Evolutionary conservation across 2,329 filamentous ascomycete genomes (phyloP), one percentile per base, ranked within the genome.

Genomic region (Rhinocladiella similis): DNA sequence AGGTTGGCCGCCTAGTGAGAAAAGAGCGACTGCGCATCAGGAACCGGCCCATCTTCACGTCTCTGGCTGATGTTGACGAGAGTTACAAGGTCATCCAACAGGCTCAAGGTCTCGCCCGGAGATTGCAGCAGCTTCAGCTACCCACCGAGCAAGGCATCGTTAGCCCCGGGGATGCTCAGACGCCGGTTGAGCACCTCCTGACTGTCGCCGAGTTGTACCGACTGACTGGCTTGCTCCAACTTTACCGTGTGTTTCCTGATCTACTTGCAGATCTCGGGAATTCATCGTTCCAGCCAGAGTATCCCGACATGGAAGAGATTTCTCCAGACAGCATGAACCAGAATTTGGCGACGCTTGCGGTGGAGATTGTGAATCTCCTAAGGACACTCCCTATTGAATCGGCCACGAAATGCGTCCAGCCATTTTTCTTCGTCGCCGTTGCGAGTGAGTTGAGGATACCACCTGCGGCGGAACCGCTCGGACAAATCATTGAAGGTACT

Each of bases 191-290:
- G 68, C 78, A 83, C 63, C 76, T 83, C 38, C 71, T 82, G 35
- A 74, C 76, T 6, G 74, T 82, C 60, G 80, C 80, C 1, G 77
- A 82, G 60, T 76, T 78, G 1, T 81, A 81, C 57, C 77, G 80
- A 33, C 78, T 76, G 51, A 73, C 77, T 2, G 81, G 79, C 1
- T 72, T 83, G 3, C 69, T 83, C 45, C 80, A 83, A 60, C 66
- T 83, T 18, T 83, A 83, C 63, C 76, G 77, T 20, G 75, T 78
- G 27, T 83, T 82, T 54, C 80, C 81, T 2, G 76, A 79, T 27
- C 25, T 59, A 6, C 47, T 55, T 14, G 18, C 42, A 20, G 42
- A 45, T 14, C 22, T 14, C n/a, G 42, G 42, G 3, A 25, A 25
- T 20, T 14, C 9, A 14, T 10, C 18, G 42, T 41, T 22, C 13